These are phyloP conservation scores for Cardamine occulta DNA, from an alignment of 345 rosid species.

Conservation along the genomic window DNA sequence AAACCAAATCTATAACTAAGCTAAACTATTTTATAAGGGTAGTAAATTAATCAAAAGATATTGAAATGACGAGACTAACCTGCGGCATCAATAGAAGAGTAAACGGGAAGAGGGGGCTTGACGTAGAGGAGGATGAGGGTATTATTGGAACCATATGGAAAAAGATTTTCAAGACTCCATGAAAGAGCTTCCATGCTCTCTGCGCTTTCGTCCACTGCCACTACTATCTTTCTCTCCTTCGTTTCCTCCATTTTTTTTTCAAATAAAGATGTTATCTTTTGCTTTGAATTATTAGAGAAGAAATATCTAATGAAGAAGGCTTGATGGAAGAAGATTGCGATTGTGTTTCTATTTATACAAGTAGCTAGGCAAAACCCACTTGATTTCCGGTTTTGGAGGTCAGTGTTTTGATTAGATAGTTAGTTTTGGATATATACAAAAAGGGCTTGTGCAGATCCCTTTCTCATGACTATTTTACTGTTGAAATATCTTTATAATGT, in stretches of 20 bases:
- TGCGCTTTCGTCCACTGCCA: slow-evolving; percentile 87
- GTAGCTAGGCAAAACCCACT: slow-evolving; percentile 25
- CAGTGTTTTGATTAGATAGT: slow-evolving; percentile 10
- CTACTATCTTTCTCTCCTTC: slow-evolving; percentile 59
- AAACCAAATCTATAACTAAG: slow-evolving; percentile 10
- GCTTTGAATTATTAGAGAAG: background rate
- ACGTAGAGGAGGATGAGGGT: slow-evolving; percentile 77
- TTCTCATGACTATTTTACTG: background rate
- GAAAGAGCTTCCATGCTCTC: slow-evolving; percentile 94
- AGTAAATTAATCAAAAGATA: background rate
- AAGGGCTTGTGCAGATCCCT: background rate
- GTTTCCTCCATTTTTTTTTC: slow-evolving; percentile 38
- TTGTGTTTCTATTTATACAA: slow-evolving; percentile 36
- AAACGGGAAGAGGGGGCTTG: slow-evolving; percentile 72
- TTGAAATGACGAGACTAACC: slow-evolving; percentile 44
- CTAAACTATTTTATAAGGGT: background rate
- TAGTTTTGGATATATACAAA: background rate
- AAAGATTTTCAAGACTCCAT: slow-evolving; percentile 74
- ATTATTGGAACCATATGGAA: slow-evolving; percentile 45
- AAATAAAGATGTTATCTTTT: background rate
- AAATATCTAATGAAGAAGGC: slow-evolving; percentile 36
- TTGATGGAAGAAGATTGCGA: no score
- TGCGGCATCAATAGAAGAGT: slow-evolving; percentile 68
- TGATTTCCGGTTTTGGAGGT: slow-evolving; percentile 17
- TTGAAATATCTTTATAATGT: background rate